Base-by-base conservation (phyloP, 768 basidiomycete species). In the Tulasnella sp. region DNA sequence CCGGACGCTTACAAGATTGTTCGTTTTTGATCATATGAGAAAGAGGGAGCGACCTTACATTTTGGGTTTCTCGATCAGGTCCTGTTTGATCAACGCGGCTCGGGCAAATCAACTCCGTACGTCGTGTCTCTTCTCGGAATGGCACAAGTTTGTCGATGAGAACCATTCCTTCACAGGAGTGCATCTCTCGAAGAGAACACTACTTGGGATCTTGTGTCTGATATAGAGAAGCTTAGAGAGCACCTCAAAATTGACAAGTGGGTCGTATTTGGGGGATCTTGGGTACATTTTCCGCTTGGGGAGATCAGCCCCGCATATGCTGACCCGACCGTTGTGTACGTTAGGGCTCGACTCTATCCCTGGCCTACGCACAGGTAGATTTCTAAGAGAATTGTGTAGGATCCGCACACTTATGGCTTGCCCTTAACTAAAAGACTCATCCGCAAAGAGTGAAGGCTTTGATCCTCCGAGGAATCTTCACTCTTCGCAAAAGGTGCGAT, bases 191-290 rank as follows among this genome's bases (percentile, higher is more conserved):
- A 91, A 75, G 89, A 94, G 67, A 98, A 98, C 80, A 97, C 94
- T 1, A 97, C 95, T 5, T 94, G 92, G 92, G 90, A 94, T 77
- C 87, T 96, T 47, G 93, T 98, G 32, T 90, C 86, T 75, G 95
- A 98, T 77, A 87, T 94, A 11, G 95, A 98, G 78, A 89, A 83
- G 76, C 81, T 96, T 32, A 85, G 95, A 72, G 83, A 89, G 77
- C 85, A 90, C 72, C 84, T 98, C 17, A 81, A 81, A 47, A 84
- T 98, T 71, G 88, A 92, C 22, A 92, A 88, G 77, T 97, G 94
- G 95, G 89, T 95, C 72, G 92, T 97, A 34, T 97, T 98, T 78
- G 95, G 95, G 35, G 95, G 95, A 9, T 92, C 90, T 65, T 96
- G 95, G 94, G 91, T 90, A 75, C 66, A 82, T 78, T n/a, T n/a